A percentile compares a stretch with the other conserved stretches of the same genome.
These are phyloP conservation scores for Carex parvula DNA, from an alignment of 176 grass and related monocot genomes.

Conservation along the genomic window DNA sequence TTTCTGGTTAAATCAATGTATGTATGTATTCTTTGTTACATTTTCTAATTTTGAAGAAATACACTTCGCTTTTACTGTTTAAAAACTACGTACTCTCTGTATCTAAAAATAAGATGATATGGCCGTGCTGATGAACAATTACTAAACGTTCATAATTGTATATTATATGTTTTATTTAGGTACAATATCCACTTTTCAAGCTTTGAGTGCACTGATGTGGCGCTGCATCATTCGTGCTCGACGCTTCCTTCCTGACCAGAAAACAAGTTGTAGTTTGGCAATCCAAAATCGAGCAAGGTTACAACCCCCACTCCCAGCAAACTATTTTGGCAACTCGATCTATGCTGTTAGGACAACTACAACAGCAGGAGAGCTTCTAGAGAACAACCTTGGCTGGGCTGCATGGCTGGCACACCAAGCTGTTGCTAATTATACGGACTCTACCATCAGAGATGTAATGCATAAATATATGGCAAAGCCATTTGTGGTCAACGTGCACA, in stretches of 20 bases:
- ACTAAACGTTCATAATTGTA: neutral
- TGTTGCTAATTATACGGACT: conserved; percentile 35
- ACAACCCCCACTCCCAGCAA: conserved; percentile 3
- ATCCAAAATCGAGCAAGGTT: conserved; percentile 11
- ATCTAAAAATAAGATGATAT: too few relatives aligned
- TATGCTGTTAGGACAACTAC: neutral
- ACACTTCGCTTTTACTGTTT: neutral
- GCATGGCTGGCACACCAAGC: conserved; percentile 36
- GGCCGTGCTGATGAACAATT: too few relatives aligned
- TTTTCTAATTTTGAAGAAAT: neutral
- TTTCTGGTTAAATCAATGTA: neutral
- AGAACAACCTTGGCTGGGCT: conserved; percentile 25
- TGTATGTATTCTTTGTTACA: neutral
- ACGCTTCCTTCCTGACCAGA: neutral
- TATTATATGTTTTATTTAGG: neutral
- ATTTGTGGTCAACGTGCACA: neutral
- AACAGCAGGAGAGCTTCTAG: conserved; percentile 31
- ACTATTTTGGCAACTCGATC: conserved; percentile 38
- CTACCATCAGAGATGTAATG: neutral
- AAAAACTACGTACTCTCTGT: too few relatives aligned
- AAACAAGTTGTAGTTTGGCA: neutral
- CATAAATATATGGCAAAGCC: conserved; percentile 8
- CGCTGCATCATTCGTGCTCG: conserved; percentile 27
- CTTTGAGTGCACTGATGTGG: conserved; percentile 36
- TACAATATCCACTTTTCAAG: conserved; percentile 39